Evolutionary conservation across 2,329 filamentous ascomycete species (phyloP).

Genomic region (Colletotrichum higginsianum): DNA sequence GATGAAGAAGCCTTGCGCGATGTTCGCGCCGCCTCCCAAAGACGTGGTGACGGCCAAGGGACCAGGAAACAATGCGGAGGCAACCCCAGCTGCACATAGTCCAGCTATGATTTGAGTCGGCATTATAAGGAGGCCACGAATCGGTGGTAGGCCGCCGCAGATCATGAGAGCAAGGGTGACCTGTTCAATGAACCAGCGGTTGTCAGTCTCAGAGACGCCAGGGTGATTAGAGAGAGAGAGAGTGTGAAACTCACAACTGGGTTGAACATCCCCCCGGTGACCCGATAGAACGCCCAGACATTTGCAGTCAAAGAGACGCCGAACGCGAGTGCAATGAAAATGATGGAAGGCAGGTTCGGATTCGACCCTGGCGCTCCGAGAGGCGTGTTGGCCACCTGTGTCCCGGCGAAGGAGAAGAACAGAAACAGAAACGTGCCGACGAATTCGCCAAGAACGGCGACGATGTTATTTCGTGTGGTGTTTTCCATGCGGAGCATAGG

Average conservation of each 20-base stretch:
- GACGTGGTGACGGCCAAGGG: conserved; percentile 69
- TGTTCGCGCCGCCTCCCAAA: conserved; percentile 65
- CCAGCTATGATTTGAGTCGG: conserved; percentile 71
- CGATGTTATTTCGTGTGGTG: conserved; percentile 52
- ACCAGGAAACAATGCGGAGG: conserved; percentile 71
- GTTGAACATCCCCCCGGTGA: conserved; percentile 68
- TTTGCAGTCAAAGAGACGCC: conserved; percentile 66
- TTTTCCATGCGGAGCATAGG: conserved; percentile 37
- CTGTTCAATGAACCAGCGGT: conserved; percentile 45
- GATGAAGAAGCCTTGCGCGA: conserved; percentile 74
- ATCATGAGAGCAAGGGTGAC: conserved; percentile 73
- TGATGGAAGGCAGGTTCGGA: conserved; percentile 54
- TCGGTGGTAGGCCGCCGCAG: conserved; percentile 68
- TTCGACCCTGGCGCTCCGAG: background rate
- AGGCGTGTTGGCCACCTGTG: conserved; percentile 52
- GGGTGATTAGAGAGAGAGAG: background rate
- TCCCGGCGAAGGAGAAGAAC: conserved; percentile 59
- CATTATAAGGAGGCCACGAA: conserved; percentile 67
- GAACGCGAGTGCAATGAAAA: conserved; percentile 67
- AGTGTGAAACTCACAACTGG: conserved; percentile 58
- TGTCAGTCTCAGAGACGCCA: background rate
- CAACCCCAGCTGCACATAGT: conserved; percentile 72
- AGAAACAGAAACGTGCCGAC: conserved; percentile 69
- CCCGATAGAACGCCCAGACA: conserved; percentile 70
- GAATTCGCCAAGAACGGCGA: conserved; percentile 65